A percentile compares a stretch with the other conserved stretches of the same genome.
phyloP scores from a whole-genome alignment of 1,139 yeast species.

The Suhomyces coccinellae region DNA sequence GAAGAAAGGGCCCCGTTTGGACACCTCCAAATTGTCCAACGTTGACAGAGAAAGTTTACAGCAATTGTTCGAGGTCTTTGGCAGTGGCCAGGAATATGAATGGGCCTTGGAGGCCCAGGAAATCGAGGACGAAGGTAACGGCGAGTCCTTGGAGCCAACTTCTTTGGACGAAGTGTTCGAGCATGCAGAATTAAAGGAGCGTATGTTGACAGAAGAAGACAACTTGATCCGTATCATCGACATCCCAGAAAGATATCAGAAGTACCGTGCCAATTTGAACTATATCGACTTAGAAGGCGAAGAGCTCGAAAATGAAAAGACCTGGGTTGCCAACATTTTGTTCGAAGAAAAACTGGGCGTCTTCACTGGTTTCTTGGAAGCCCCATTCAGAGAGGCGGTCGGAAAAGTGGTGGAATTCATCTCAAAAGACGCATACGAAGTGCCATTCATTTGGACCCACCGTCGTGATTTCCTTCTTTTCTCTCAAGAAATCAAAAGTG shows the following conservation, averaged over 20 bases:
- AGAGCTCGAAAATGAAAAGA: slow-evolving; percentile 70
- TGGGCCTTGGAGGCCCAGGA: slow-evolving; percentile 97
- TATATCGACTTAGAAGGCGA: slow-evolving; percentile 66
- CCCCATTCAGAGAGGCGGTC: slow-evolving; percentile 70
- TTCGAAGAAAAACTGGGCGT: slow-evolving; percentile 50
- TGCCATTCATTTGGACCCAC: slow-evolving; percentile 95
- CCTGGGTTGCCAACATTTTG: slow-evolving; percentile 70
- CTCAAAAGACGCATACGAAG: slow-evolving; percentile 78
- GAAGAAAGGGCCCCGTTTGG: slow-evolving; percentile 42
- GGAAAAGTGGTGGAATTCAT: slow-evolving; percentile 77
- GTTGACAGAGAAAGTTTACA: slow-evolving; percentile 91
- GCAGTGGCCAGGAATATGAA: slow-evolving; percentile 95
- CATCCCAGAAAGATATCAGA: slow-evolving; percentile 90
- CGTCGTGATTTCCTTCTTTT: slow-evolving; percentile 82
- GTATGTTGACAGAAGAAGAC: slow-evolving; percentile 91
- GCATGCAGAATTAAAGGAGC: slow-evolving; percentile 86
- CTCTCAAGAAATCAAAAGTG: slow-evolving; percentile 54
- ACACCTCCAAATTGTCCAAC: slow-evolving; percentile 65
- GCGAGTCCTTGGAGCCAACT: slow-evolving; percentile 55
- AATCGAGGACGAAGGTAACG: slow-evolving; percentile 59
- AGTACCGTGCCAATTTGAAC: slow-evolving; percentile 61
- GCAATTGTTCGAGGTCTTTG: slow-evolving; percentile 92
- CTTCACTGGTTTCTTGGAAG: slow-evolving; percentile 42
- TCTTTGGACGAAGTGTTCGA: slow-evolving; percentile 89
- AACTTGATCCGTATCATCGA: slow-evolving; percentile 84